phyloP scores from a whole-genome alignment of 2,329 filamentous ascomycete species.

The Hymenoscyphus albidus region DNA sequence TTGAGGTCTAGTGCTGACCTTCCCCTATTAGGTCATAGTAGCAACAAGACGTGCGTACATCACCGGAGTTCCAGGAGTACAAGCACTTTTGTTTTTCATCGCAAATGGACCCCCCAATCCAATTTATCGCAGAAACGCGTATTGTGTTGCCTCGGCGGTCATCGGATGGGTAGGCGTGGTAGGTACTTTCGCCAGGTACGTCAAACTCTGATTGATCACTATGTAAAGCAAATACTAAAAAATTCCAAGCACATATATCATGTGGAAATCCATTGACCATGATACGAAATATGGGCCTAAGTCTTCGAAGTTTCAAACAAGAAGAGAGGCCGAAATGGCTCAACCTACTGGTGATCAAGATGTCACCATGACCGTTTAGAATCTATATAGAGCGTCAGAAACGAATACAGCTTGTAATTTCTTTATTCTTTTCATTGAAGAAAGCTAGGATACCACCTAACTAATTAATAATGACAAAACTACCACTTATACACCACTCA shows the following conservation, averaged over 20 bases:
- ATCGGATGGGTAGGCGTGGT: slow-evolving; percentile 51
- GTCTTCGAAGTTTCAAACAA: slow-evolving; percentile 20
- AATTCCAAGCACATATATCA: slow-evolving; percentile 33
- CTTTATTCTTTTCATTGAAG: no score
- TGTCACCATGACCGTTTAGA: background rate
- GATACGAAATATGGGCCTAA: slow-evolving; percentile 34
- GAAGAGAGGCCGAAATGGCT: slow-evolving; percentile 13
- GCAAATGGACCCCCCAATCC: slow-evolving; percentile 37
- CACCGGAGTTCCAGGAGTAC: slow-evolving; percentile 35
- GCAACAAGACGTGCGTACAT: slow-evolving; percentile 44
- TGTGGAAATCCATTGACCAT: slow-evolving; percentile 36
- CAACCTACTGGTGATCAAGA: background rate
- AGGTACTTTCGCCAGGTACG: slow-evolving; percentile 44
- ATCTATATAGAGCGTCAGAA: background rate
- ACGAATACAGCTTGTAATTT: background rate
- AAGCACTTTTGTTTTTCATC: slow-evolving; percentile 33
- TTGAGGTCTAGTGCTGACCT: background rate
- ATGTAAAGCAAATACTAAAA: background rate
- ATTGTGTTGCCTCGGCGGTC: slow-evolving; percentile 48
- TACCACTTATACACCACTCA: no score
- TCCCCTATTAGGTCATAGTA: slow-evolving; percentile 40
- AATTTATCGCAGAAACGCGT: slow-evolving; percentile 46
- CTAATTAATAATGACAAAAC: no score
- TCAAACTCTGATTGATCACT: background rate
- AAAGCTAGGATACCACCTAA: no score